These are phyloP conservation scores for Nemania bipapillata DNA, from an alignment of 2,329 filamentous ascomycete genomes.

Conservation along the genomic window DNA sequence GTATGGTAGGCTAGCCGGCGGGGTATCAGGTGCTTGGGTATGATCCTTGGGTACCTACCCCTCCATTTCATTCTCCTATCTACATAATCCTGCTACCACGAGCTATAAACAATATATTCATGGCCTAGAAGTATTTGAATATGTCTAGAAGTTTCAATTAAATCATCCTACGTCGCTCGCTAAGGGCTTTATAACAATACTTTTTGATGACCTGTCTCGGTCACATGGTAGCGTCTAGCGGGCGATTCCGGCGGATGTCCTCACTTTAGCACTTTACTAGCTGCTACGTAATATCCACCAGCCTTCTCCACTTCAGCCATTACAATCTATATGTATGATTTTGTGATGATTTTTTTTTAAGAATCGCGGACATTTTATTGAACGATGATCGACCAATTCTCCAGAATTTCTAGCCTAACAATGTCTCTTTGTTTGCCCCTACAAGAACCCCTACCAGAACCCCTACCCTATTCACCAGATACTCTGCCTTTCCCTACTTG, in stretches of 20 bases:
- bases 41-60: slow-evolving; percentile 4
- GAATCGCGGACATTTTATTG: background rate
- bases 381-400: background rate
- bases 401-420: background rate
- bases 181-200: background rate
- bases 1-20: slow-evolving; percentile 13
- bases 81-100: background rate
- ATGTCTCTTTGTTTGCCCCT: background rate
- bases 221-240: background rate
- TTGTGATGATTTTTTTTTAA: background rate
- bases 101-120: slow-evolving; percentile 19
- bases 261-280: background rate
- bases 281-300: background rate
- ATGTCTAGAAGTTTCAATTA: slow-evolving; percentile 17
- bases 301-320: slow-evolving; percentile 16
- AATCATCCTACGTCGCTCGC: background rate
- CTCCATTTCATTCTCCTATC: background rate
- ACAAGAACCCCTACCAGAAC: no score
- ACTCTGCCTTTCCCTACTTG: no score
- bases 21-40: slow-evolving; percentile 22
- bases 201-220: background rate
- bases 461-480: no score
- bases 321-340: slow-evolving; percentile 5
- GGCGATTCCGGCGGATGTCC: slow-evolving; percentile 2
- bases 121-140: background rate